Conservation (phyloP, 2,329 filamentous ascomycete species). For the Aspergillus amoenus region DNA sequence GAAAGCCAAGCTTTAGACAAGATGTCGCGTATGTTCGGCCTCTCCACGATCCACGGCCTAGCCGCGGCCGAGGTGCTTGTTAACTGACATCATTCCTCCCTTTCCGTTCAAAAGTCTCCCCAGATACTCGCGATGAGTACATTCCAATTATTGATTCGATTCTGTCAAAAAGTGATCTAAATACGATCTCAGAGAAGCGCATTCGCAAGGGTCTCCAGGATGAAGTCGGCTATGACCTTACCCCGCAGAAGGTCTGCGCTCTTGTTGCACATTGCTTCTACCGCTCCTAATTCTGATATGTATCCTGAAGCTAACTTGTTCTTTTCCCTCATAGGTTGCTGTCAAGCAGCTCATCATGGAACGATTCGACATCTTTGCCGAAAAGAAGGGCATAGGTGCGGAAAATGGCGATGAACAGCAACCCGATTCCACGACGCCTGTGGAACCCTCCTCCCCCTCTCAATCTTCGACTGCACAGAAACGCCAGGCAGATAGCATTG, state of each 20-base stretch:
- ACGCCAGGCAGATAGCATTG: constrained; percentile 43
- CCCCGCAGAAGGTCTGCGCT: constrained; percentile 57
- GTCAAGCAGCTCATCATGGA: constrained; percentile 72
- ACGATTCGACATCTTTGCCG: constrained; percentile 68
- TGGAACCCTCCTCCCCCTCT: constrained; percentile 32
- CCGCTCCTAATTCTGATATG: background rate
- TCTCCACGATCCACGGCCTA: constrained; percentile 20
- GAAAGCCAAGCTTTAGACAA: constrained; percentile 18
- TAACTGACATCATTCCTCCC: constrained; percentile 21
- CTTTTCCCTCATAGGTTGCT: constrained; percentile 52
- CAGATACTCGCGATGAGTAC: constrained; percentile 52
- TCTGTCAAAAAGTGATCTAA: constrained; percentile 59
- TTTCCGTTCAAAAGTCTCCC: constrained; percentile 42
- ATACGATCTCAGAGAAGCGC: constrained; percentile 64
- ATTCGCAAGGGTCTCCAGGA: constrained; percentile 65
- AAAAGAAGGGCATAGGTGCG: constrained; percentile 40
- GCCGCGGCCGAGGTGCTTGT: constrained; percentile 18
- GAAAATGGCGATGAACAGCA: constrained; percentile 38
- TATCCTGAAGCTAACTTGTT: constrained; percentile 17
- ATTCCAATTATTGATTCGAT: constrained; percentile 63
- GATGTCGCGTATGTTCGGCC: constrained; percentile 39
- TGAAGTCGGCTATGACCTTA: constrained; percentile 60
- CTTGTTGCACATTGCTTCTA: constrained; percentile 10
- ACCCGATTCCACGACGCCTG: constrained; percentile 22
- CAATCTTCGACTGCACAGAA: constrained; percentile 40